phyloP scores from a whole-genome alignment of 306 rosid genomes.

The Gleditsia sinensis region DNA sequence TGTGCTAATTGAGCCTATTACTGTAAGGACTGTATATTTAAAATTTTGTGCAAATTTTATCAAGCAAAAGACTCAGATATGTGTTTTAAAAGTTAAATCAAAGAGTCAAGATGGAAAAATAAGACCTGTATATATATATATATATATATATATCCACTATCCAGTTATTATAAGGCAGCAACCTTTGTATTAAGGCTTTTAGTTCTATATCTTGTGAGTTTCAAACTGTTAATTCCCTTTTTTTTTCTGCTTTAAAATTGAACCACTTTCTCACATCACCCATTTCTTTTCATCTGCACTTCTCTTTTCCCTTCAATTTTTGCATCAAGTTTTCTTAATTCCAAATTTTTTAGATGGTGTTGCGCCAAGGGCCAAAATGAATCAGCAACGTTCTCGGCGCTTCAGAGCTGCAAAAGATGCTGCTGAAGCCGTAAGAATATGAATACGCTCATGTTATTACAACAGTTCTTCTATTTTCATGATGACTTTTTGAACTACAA shows the following conservation, averaged over 20 bases:
- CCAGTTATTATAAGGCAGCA: conserved; percentile 6
- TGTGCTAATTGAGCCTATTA: not conserved
- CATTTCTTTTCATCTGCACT: conserved; percentile 18
- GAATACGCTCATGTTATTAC: conserved; percentile 32
- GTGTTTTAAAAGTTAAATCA: conserved; percentile 4
- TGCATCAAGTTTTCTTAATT: conserved; percentile 6
- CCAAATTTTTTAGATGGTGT: conserved; percentile 70
- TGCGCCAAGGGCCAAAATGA: conserved; percentile 99
- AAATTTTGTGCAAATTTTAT: conserved; percentile 19
- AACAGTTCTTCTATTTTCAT: conserved; percentile 24
- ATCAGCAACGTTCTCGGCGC: conserved; percentile 97
- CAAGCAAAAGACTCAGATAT: conserved; percentile 20
- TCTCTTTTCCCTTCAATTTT: conserved; percentile 1
- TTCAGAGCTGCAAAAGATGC: conserved; percentile 97
- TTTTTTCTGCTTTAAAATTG: not conserved
- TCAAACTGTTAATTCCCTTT: not conserved
- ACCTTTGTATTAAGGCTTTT: not conserved
- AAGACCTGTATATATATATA: not conserved
- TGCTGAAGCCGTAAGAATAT: conserved; percentile 79
- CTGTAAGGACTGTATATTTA: conserved; percentile 7
- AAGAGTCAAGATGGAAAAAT: not conserved
- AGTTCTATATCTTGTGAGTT: not conserved
- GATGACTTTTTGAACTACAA: conserved; percentile 27
- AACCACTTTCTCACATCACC: conserved; percentile 11
- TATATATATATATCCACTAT: too few relatives aligned